A percentile compares a stretch with the other conserved stretches of the same genome.
Conservation (phyloP, 2,329 filamentous ascomycete species). For the Exophiala oligosperma region DNA sequence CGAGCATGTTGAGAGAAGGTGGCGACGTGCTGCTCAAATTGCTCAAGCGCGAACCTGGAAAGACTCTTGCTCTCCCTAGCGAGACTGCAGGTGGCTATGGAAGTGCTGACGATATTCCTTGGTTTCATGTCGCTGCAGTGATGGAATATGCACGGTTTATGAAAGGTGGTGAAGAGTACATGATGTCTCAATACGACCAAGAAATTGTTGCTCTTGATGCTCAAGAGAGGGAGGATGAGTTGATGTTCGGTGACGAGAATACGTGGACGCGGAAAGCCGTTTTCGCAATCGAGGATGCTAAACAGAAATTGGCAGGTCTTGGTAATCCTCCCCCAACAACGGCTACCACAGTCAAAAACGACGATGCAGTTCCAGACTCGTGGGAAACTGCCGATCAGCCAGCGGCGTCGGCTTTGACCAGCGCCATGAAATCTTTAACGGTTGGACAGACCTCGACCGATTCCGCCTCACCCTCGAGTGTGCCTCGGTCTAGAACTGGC, state of each 20-base stretch:
- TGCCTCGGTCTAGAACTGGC: conserved; percentile 6
- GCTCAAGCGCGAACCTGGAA: conserved; percentile 76
- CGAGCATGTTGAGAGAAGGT: conserved; percentile 74
- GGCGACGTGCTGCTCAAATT: conserved; percentile 87
- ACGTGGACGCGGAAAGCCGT: conserved; percentile 90
- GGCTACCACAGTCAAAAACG: conserved; percentile 25
- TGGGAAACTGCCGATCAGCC: conserved; percentile 18
- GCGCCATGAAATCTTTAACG: conserved; percentile 31
- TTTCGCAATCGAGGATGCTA: conserved; percentile 68
- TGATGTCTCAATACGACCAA: conserved; percentile 74
- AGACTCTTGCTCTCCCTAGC: conserved; percentile 81
- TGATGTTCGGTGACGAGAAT: conserved; percentile 89
- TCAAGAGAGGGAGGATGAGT: conserved; percentile 85
- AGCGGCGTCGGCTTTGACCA: conserved; percentile 26
- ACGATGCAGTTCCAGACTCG: conserved; percentile 15
- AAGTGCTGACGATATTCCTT: conserved; percentile 77
- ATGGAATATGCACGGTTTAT: conserved; percentile 94
- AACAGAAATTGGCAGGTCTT: conserved; percentile 70
- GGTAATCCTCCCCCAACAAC: conserved; percentile 61
- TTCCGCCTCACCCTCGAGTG: conserved; percentile 1
- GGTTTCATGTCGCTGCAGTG: conserved; percentile 92
- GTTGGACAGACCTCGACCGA: conserved; percentile 27
- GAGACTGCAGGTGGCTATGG: conserved; percentile 73
- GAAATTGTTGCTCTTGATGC: conserved; percentile 73
- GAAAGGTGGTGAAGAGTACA: conserved; percentile 89